Evolutionary conservation across 176 grass and related monocot species (phyloP), one percentile per base, ranked within the genome.

Genomic region (Miscanthus lutarioriparius): DNA sequence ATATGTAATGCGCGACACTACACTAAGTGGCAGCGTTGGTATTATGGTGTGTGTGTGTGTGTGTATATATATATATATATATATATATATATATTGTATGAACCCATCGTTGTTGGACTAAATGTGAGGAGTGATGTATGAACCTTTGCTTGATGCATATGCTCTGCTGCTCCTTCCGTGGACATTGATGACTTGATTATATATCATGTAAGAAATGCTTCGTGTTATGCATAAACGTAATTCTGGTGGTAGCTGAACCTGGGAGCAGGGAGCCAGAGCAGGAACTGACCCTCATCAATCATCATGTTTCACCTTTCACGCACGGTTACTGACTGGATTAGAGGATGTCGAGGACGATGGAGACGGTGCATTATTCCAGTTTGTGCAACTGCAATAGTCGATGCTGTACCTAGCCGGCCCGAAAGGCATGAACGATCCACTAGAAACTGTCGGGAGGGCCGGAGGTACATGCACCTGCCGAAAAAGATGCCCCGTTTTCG

Each of bases 1-100:
- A 23, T 59, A 59, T 70, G 79, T 71, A 70, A 70, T 77, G 75
- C 4, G 44, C 28, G 37, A 72, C 40, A 58, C 59, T 33, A 72
- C 49, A 33, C 43, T 37, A 16, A 27, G 47, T 59, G 49, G 37
- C 65, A 66, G 63, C 5, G 45, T 59, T 68, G 62, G 13, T 64
- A 33, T n/a, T n/a, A n/a, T n/a, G n/a, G n/a, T n/a, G n/a, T n/a
- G n/a, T n/a, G n/a, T n/a, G n/a, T n/a, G n/a, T n/a, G n/a, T 32
- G 3, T 33, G 3, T 33, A 33, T 33, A 33, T 33, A 33, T 33
- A 33, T 33, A 33, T 33, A 32, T 32, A 33, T 33, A 33, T 33
- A 22, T 37, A 13, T 49, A 49, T 49, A 48, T 15, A 17, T 49
- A 1, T 61, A 39, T 63, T 78, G 56, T 66, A 54, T 10, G 33